These are phyloP conservation scores for Aspergillus chevalieri DNA, from an alignment of 2,329 filamentous ascomycete species.

Conservation along the genomic window DNA sequence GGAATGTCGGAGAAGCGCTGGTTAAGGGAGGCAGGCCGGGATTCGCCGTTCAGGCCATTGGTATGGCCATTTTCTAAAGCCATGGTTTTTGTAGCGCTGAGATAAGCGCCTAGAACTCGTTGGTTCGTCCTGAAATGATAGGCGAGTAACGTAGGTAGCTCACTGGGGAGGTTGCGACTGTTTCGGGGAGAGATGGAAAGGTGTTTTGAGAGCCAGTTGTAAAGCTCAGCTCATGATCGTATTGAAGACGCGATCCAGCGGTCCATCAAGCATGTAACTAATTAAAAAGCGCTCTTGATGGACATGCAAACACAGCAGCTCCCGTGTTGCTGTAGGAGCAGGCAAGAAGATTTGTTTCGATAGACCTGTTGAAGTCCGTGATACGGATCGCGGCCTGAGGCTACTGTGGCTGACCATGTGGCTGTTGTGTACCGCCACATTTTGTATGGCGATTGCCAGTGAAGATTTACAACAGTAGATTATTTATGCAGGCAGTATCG, in stretches of 20 bases:
- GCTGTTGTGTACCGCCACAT: conserved; percentile 24
- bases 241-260: conserved; percentile 1
- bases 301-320: conserved; percentile 4
- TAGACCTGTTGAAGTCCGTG: neutral
- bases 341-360: conserved; percentile 7
- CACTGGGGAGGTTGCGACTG: conserved; percentile 8
- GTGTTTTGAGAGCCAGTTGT: conserved; percentile 1
- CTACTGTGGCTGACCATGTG: conserved; percentile 7
- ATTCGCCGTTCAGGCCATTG: conserved; percentile 48
- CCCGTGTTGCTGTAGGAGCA: conserved; percentile 6
- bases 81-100: conserved; percentile 35
- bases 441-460: neutral
- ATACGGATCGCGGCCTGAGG: conserved; percentile 8
- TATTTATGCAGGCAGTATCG: too few species aligned
- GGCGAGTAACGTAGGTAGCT: conserved; percentile 2
- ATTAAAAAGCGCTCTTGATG: conserved; percentile 4
- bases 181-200: conserved; percentile 9
- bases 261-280: conserved; percentile 7
- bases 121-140: neutral
- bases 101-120: conserved; percentile 1
- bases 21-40: conserved; percentile 19
- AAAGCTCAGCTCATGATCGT: conserved; percentile 27
- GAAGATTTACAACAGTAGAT: too few species aligned
- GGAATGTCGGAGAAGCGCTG: conserved; percentile 58
- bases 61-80: conserved; percentile 46